Evolutionary conservation across 2,329 filamentous ascomycete species (phyloP).

Genomic region (Xylaria sp.): DNA sequence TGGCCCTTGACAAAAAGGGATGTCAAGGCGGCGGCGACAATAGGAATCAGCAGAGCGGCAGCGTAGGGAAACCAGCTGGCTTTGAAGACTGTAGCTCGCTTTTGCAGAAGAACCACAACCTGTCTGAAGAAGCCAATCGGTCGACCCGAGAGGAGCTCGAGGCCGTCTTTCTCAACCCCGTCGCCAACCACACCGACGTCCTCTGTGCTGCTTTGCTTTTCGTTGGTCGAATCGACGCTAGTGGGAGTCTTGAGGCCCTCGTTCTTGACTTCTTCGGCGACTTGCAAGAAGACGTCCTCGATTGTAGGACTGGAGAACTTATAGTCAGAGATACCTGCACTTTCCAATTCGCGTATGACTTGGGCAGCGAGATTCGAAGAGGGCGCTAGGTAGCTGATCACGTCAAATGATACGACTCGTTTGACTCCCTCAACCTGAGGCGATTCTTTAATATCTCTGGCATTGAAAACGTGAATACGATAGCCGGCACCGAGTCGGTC

Average conservation of each 20-base stretch:
- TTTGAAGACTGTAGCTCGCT: conserved; percentile 77
- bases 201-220: conserved; percentile 35
- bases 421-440: conserved; percentile 60
- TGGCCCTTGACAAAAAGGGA: conserved; percentile 70
- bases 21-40: conserved; percentile 79
- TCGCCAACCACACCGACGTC: conserved; percentile 29
- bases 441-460: conserved; percentile 52
- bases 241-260: conserved; percentile 44
- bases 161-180: conserved; percentile 43
- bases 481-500: conserved; percentile 83
- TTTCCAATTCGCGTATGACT: conserved; percentile 73
- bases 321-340: conserved; percentile 72
- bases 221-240: conserved; percentile 23
- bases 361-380: conserved; percentile 72
- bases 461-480: conserved; percentile 74
- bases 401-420: conserved; percentile 68
- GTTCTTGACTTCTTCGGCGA: conserved; percentile 77
- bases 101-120: conserved; percentile 74
- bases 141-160: conserved; percentile 70
- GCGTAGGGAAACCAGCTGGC: conserved; percentile 79
- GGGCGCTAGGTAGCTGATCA: conserved; percentile 73
- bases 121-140: conserved; percentile 74
- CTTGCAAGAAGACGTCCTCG: conserved; percentile 87
- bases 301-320: conserved; percentile 88
- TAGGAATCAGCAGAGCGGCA: conserved; percentile 76